Base-by-base conservation (phyloP, 192 early-diverging fungal genomes). In the Oehlia diaphana region DNA sequence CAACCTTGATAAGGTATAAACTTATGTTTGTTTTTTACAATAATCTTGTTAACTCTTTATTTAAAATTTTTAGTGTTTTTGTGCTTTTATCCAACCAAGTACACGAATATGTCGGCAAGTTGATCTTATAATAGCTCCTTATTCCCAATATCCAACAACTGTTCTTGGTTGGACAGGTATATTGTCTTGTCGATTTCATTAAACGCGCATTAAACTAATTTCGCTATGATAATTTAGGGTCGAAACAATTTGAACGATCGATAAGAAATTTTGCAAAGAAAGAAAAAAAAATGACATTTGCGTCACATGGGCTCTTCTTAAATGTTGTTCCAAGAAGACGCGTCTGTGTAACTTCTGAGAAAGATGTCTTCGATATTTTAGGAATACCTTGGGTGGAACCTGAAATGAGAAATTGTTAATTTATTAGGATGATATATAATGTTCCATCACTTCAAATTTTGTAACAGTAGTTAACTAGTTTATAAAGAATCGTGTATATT, bases 121-220 rank as follows among this genome's bases (percentile, higher is more conserved):
- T 2, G 83, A 84, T 53, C 42, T 84, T 4, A 81, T 84, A 14
- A 49, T 84, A 70, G 78, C 78, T 12, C 63, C 80, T 2, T 31
- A 58, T 31, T 76, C 58, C 13, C 78, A 82, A 62, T 77, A 74
- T 44, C 26, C 67, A 2, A 82, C 80, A 28, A 71, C 81, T 2
- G 42, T 84, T 8, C 31, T 84, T 5, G 83, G 83, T 12, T 84
- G 83, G 83, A 81, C 83, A 44, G 83, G 81, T 80, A 47, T 21
- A 12, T 19, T 35, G 10, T 50, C n/a, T 73, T n/a, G 21, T 73
- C 13, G 21, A 19, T 39, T 26, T 69, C 9, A 13, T 35, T 21
- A 31, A 16, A 14, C 2, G 16, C 1, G 21, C 19, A 26, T 6
- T 21, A 69, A 8, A 21, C 8, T 69, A 69, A 69, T 69, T 9